phyloP scores from a whole-genome alignment of 2,329 filamentous ascomycete genomes.

The Mollisia scopiformis region DNA sequence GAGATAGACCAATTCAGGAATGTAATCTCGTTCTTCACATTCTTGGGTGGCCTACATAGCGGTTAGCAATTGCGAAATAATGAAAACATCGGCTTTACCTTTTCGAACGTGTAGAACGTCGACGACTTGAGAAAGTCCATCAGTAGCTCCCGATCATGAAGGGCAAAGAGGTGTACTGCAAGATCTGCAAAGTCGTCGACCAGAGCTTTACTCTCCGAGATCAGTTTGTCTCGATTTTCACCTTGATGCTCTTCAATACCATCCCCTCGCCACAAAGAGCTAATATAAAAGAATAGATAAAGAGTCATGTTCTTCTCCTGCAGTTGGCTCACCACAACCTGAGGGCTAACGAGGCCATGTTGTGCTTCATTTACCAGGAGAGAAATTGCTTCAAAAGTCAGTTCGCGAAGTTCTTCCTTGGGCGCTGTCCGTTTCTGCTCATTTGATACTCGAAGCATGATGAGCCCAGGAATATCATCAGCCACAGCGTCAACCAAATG shows the following conservation, averaged over 20 bases:
- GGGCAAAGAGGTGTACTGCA: slow-evolving; percentile 83
- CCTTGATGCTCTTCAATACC: slow-evolving; percentile 57
- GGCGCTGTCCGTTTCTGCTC: slow-evolving; percentile 68
- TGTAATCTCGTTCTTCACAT: slow-evolving; percentile 80
- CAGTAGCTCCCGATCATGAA: slow-evolving; percentile 77
- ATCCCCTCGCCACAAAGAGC: slow-evolving; percentile 81
- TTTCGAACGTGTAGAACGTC: slow-evolving; percentile 86
- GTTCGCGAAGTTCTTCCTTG: slow-evolving; percentile 72
- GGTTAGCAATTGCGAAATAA: slow-evolving; percentile 15
- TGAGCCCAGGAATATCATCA: slow-evolving; percentile 88
- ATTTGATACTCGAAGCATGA: slow-evolving; percentile 81
- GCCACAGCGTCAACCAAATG: slow-evolving; percentile 88
- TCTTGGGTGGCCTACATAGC: slow-evolving; percentile 63
- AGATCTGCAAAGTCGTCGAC: slow-evolving; percentile 88
- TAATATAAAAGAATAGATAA: slow-evolving; percentile 92
- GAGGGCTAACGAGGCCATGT: slow-evolving; percentile 80
- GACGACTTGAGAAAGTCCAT: slow-evolving; percentile 87
- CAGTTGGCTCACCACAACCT: slow-evolving; percentile 78
- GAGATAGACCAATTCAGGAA: slow-evolving; percentile 92
- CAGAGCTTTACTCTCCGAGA: slow-evolving; percentile 65
- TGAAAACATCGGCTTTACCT: slow-evolving; percentile 43
- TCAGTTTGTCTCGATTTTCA: slow-evolving; percentile 58
- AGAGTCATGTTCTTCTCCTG: slow-evolving; percentile 66
- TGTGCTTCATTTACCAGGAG: slow-evolving; percentile 90
- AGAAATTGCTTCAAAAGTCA: slow-evolving; percentile 81